Conservation (phyloP, 1,284 basidiomycete species). For the Apiotrichum sp. region DNA sequence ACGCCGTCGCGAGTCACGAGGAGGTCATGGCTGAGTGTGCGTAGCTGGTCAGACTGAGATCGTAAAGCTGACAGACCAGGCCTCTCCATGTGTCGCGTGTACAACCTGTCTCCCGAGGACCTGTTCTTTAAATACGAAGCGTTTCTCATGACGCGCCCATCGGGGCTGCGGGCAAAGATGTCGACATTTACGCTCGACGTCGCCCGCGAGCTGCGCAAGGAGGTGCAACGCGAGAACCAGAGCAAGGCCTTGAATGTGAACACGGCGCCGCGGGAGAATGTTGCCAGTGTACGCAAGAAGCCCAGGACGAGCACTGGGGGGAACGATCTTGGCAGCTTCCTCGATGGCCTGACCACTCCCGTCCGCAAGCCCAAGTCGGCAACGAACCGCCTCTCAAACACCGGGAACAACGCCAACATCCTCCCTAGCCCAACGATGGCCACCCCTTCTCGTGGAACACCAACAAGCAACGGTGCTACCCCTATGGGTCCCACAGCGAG, state of each 20-base stretch:
- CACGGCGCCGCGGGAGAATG: slow-evolving; percentile 14
- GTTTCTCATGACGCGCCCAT: slow-evolving; percentile 44
- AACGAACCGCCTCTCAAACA: slow-evolving; percentile 17
- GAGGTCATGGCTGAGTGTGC: slow-evolving; percentile 44
- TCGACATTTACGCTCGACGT: slow-evolving; percentile 39
- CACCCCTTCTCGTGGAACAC: slow-evolving; percentile 11
- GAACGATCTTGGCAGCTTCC: slow-evolving; percentile 41
- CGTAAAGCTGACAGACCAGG: slow-evolving; percentile 22
- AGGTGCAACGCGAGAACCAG: slow-evolving; percentile 44
- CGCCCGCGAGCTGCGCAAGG: slow-evolving; percentile 42
- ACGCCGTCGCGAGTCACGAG: slow-evolving; percentile 30
- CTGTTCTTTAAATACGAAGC: slow-evolving; percentile 51
- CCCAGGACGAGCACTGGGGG: slow-evolving; percentile 1
- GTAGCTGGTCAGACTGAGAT: slow-evolving; percentile 3
- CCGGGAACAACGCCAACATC: slow-evolving; percentile 21
- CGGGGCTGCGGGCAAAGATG: slow-evolving; percentile 39
- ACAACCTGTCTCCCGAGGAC: slow-evolving; percentile 41
- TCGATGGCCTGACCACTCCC: slow-evolving; percentile 37
- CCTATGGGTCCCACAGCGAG: slow-evolving; percentile 7
- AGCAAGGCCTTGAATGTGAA: slow-evolving; percentile 24
- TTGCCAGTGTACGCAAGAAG: slow-evolving; percentile 22
- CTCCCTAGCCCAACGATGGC: slow-evolving; percentile 17
- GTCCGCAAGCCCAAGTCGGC: slow-evolving; percentile 20
- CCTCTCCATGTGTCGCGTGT: slow-evolving; percentile 42
- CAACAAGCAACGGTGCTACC: slow-evolving; percentile 11